phyloP scores from a whole-genome alignment of 1,139 yeast genomes.

The Pichia sp. region DNA sequence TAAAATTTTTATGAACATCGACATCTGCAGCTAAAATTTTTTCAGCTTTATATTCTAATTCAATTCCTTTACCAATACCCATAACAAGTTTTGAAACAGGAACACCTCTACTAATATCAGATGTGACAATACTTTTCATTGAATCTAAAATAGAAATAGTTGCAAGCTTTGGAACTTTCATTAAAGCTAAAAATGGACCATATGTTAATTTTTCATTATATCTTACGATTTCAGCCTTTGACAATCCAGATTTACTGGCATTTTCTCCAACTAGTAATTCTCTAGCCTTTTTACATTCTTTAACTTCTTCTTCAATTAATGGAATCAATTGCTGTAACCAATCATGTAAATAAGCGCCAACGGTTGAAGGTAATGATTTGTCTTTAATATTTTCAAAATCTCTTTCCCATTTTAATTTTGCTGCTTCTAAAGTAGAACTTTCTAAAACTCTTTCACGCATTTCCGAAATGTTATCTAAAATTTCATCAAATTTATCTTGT shows the following conservation, averaged over 20 bases:
- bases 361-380: slow-evolving; percentile 44
- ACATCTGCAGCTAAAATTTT: slow-evolving; percentile 53
- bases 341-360: slow-evolving; percentile 71
- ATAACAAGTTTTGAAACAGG: slow-evolving; percentile 78
- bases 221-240: slow-evolving; percentile 22
- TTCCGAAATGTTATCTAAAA: slow-evolving; percentile 62
- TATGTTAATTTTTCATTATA: slow-evolving; percentile 54
- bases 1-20: slow-evolving; percentile 35
- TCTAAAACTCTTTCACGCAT: slow-evolving; percentile 75
- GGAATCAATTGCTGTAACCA: slow-evolving; percentile 73
- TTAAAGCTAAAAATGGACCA: slow-evolving; percentile 71
- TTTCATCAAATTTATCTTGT: slow-evolving; percentile 50
- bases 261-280: slow-evolving; percentile 21
- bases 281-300: slow-evolving; percentile 39
- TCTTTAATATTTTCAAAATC: slow-evolving; percentile 66
- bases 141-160: slow-evolving; percentile 81
- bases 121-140: slow-evolving; percentile 60
- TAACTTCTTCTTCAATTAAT: slow-evolving; percentile 58
- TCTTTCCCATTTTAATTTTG: slow-evolving; percentile 82
- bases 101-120: slow-evolving; percentile 80
- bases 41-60: slow-evolving; percentile 74
- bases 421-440: slow-evolving; percentile 74
- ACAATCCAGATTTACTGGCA: slow-evolving; percentile 1
- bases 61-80: slow-evolving; percentile 79
- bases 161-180: slow-evolving; percentile 75